phyloP scores from a whole-genome alignment of 805 yeast species.

The Saccharomycodes ludwigii region DNA sequence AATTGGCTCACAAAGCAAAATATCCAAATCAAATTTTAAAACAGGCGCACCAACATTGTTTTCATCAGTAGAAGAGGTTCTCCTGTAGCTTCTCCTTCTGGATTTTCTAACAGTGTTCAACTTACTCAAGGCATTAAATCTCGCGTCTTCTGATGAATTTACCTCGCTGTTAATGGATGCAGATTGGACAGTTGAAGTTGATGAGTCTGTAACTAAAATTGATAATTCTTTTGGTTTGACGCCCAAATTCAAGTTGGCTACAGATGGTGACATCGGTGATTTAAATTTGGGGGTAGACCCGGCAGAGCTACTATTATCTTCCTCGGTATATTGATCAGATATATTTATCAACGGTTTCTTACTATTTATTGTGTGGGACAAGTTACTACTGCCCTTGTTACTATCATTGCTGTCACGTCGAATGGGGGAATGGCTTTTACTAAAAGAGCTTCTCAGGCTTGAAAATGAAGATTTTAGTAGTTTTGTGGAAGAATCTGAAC shows the following conservation, averaged over 20 bases:
- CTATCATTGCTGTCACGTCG: slow-evolving; percentile 1
- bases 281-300: slow-evolving; percentile 14
- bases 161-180: no score
- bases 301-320: no score
- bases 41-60: slow-evolving; percentile 3
- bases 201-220: no score
- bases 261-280: slow-evolving; percentile 20
- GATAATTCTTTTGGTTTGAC: no score
- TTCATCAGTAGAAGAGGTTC: slow-evolving; percentile 23
- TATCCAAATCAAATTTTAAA: slow-evolving; percentile 32
- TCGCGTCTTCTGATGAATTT: slow-evolving; percentile 5
- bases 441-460: no score
- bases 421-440: not conserved
- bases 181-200: no score
- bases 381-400: no score
- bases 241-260: no score
- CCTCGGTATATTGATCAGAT: no score
- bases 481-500: slow-evolving; percentile 26
- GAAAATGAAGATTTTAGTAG: not conserved
- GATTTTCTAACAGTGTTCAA: slow-evolving; percentile 2
- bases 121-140: slow-evolving; percentile 4
- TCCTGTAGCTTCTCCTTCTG: not conserved
- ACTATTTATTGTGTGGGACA: no score
- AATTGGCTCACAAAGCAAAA: slow-evolving; percentile 76
- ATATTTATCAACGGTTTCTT: no score